Evolutionary conservation across 2,329 filamentous ascomycete genomes (phyloP).

Genomic region (Didymellaceae sp.): DNA sequence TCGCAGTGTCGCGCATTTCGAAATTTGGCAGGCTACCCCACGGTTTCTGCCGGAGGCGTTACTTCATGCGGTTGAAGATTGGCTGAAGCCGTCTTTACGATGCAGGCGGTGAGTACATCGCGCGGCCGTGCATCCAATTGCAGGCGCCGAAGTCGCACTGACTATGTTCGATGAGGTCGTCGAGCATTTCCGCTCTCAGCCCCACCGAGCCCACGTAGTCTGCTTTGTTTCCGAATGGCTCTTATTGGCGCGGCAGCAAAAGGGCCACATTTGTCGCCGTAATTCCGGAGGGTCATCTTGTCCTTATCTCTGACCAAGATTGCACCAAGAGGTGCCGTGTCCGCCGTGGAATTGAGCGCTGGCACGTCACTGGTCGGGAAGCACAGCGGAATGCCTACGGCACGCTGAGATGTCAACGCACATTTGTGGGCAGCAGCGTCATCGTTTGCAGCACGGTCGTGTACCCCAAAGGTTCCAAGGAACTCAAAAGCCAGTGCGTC

Average conservation of each 20-base stretch:
- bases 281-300: conserved; percentile 45
- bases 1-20: conserved; percentile 34
- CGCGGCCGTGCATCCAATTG: conserved; percentile 32
- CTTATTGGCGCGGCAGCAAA: conserved; percentile 38
- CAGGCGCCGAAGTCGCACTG: conserved; percentile 40
- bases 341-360: conserved; percentile 20
- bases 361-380: conserved; percentile 36
- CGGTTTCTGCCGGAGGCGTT: conserved; percentile 44
- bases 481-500: conserved; percentile 15
- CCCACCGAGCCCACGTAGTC: conserved; percentile 40
- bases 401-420: conserved; percentile 16
- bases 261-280: conserved; percentile 37
- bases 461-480: conserved; percentile 12
- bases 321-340: conserved; percentile 28
- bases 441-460: conserved; percentile 8
- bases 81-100: conserved; percentile 23
- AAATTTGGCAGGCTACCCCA: conserved; percentile 46
- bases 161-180: conserved; percentile 29
- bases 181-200: conserved; percentile 39
- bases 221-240: conserved; percentile 27
- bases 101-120: conserved; percentile 34
- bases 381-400: conserved; percentile 32
- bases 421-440: conserved; percentile 31
- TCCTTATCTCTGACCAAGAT: conserved; percentile 39
- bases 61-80: conserved; percentile 29